Base-by-base conservation (phyloP, 768 basidiomycete species). In the Leccinum arenicola region DNA sequence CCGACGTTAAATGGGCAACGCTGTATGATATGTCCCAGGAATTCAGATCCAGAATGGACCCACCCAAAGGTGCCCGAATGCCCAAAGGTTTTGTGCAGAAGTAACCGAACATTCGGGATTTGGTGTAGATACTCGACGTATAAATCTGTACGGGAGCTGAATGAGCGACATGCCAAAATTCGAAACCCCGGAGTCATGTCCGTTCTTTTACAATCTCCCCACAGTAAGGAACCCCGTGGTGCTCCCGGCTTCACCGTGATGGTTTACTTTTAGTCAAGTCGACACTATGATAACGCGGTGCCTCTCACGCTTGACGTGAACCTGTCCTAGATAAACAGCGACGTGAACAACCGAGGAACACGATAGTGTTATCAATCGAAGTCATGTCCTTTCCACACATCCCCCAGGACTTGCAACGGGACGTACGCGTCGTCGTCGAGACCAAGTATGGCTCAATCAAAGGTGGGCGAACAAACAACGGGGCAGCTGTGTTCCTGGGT, bases 1-100 rank as follows among this genome's bases (percentile, higher is more conserved):
- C 84, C 15, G 80, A 84, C 51, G 82, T 90, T 3, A 78, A 88
- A 56, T 90, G 86, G 85, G 86, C 84, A 27, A 82, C 84, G 11
- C 82, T 89, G 82, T 79, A 81, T 61, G 83, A 87, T 58, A 86
- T 89, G 81, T 81, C 82, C 15, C 73, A 78, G 50, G 84, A 85
- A 35, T 87, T 88, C 67, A 80, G 86, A 59, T 74, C 73, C 21
- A 82, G 81, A 63, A 79, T 77, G 50, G 68, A 77, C 29, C 80
- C 84, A 0, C 73, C 75, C 0, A 57, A 74, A 15, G 82, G 79
- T 10, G 85, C 84, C 1, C 72, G 70, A 62, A 85, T 87, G 85
- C 85, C 87, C 19, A 68, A 70, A 21, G 83, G 81, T 49, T 74
- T 61, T 43, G 61, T 60, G 47, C 63, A 62, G 43, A 38, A 55